Conservation (phyloP, 2,329 filamentous ascomycete genomes). For the Cytospora chrysosperma region DNA sequence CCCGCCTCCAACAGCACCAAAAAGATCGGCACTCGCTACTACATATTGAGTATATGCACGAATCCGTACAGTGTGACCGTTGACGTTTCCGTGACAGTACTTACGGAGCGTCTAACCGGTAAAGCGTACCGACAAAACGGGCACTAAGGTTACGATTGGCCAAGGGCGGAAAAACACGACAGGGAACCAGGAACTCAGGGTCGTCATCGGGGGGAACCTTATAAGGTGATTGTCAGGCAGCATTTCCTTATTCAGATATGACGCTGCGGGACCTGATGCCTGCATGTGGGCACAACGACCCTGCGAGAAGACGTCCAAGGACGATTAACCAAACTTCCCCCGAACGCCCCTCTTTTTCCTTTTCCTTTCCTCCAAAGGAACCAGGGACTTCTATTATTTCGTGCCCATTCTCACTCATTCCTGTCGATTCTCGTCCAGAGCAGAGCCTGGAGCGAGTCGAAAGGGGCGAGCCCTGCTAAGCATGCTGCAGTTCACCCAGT, state of each 20-base stretch:
- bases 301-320: background rate
- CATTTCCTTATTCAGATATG: slow-evolving; percentile 19
- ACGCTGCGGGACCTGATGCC: background rate
- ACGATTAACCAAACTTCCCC: too few relatives aligned
- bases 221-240: slow-evolving; percentile 22
- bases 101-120: background rate
- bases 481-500: too few relatives aligned
- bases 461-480: too few relatives aligned
- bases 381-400: too few relatives aligned
- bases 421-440: background rate
- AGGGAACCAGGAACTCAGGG: background rate
- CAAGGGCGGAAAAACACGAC: background rate
- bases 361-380: too few relatives aligned
- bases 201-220: slow-evolving; percentile 8
- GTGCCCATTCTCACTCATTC: background rate
- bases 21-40: background rate
- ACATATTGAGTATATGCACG: too few relatives aligned
- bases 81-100: background rate
- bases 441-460: background rate
- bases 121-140: background rate
- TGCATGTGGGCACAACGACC: background rate
- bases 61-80: background rate
- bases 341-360: too few relatives aligned
- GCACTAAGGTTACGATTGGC: slow-evolving; percentile 3
- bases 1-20: too few relatives aligned